Evolutionary conservation across 805 yeast species (phyloP), one percentile per base, ranked within the genome.

Genomic region (Tetrapisispora fleetii): DNA sequence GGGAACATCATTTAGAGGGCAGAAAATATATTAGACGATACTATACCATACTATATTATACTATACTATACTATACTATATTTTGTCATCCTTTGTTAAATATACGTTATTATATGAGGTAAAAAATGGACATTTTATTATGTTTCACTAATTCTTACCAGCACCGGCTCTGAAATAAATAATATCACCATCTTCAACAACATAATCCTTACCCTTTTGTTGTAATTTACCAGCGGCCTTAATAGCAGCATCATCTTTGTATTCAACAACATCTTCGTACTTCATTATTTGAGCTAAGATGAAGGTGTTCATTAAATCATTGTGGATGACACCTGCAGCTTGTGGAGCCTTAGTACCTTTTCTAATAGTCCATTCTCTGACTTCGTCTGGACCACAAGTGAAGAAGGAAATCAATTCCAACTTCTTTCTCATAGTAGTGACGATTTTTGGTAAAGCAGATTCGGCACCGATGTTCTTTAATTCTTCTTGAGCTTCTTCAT

Each of bases 241-340:
- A 60, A 93, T 85, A 37, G 82, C 74, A 49, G 76, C 76, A 62
- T 93, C 99, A 64, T 91, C 96, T 46, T 83, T 81, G 50, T 71
- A 71, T 69, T 85, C 91, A 45, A 81, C 67, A 52, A 90, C 70
- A 63, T 89, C 97, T 22, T 75, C 77, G 72, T 79, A 93, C 62
- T 88, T 90, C 63, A 88, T 88, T 55, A 93, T 85, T 67, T 88
- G 89, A 41, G 98, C 99, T 59, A 88, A 80, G 61, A 93, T 89
- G 67, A 93, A 93, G 21, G 98, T 91, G 68, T 83, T 86, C 78
- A 87, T 90, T 67, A 91, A 79, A 71, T 91, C 99, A 37, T 90
- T 85, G 69, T 93, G 99, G 60, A 91, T 91, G 41, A 93, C 95
- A 67, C 97, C 98, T 21, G 99, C 99, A 41, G 99, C 98, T 63